Base-by-base conservation (phyloP, 164 flowering plant species). In the Liriodendron chinense region DNA sequence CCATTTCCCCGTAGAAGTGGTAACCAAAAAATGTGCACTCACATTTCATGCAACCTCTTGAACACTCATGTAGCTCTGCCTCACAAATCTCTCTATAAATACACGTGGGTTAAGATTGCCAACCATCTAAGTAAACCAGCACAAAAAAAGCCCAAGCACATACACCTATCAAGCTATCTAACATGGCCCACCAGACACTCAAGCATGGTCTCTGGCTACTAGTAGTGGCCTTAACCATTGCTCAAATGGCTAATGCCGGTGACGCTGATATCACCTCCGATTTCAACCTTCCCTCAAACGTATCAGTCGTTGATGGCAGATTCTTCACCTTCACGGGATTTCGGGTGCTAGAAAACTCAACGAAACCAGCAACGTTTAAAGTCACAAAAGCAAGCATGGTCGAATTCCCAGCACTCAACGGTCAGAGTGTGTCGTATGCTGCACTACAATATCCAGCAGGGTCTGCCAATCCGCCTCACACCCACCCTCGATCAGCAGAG, bases 381-480 rank as follows among this genome's bases (percentile, higher is more conserved):
- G 78, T 76, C 34, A 23, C 56, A 23, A 82, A 79, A 77, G 82
- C 81, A 1, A 79, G 72, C 70, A 43, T 68, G 76, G 72, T 63
- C 5, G 82, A 70, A 50, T 48, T 70, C 7, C 57, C 20, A 1
- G 61, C 72, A 10, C 61, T 70, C 6, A 71, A 76, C 25, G 77
- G 84, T 5, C 81, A 76, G 59, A 76, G 84, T 69, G 84, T 78
- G 10, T 78, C 80, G 1, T 74, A 53, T 65, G 79, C 82, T 7
- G 78, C 66, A n/a, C 77, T 82, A 8, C 69, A 48, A 28, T 83
- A 7, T 75, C 80, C 80, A 0, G 50, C 61, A 0, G 72, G 79
- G 56, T 13, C 72, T 20, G 70, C 75, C 70, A 82, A 77, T 70
- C 84, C 80, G 1, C 76, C 72, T 47, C 80, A 82, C 71, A 74